Evolutionary conservation across 2,329 filamentous ascomycete species (phyloP), one percentile per base, ranked within the genome.

Genomic region (Diaporthe helianthi): DNA sequence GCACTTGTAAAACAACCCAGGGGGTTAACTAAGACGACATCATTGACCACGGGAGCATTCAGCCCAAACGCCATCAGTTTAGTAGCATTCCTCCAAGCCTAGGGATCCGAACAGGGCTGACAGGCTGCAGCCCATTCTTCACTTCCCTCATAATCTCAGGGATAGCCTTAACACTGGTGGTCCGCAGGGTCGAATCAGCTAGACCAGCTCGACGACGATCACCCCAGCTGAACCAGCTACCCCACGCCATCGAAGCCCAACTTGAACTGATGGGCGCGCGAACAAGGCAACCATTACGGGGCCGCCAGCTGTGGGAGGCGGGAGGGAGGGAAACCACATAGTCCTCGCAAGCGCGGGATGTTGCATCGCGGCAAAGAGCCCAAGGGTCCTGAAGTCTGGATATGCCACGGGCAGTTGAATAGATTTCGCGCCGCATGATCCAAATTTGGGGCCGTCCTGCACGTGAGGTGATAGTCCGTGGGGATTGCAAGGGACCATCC

Each of bases 51-150:
- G n/a, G 7, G 17, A 31, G 36, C 3, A 8, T n/a, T 60, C 54
- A 63, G 44, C 58, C 58, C 44, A 36, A 63, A 36, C 58, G 58
- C 58, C 58, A 63, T n/a, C 10, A n/a, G 15, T 46, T 12, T 36
- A 24, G 26, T 10, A 29, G n/a, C 58, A 63, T 47, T 49, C 58
- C 44, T 33, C 29, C 44, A 49, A 49, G 26, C 44, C 29, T 19
- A 36, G 41, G 29, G 44, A 36, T 13, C 41, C 44, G 44, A 63
- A 26, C 44, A n/a, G n/a, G n/a, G n/a, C n/a, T n/a, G n/a, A n/a
- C n/a, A 22, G 24, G 44, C 44, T 26, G 26, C 29, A 63, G 29
- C 13, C 29, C 19, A 49, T 17, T 24, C 44, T 49, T 63, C 41
- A 24, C n/a, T 13, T 22, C n/a, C 44, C 36, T 38, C 13, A n/a